Evolutionary conservation across 1,284 basidiomycete genomes (phyloP), one percentile per base, ranked within the genome.

Genomic region (Inonotus obliquus): DNA sequence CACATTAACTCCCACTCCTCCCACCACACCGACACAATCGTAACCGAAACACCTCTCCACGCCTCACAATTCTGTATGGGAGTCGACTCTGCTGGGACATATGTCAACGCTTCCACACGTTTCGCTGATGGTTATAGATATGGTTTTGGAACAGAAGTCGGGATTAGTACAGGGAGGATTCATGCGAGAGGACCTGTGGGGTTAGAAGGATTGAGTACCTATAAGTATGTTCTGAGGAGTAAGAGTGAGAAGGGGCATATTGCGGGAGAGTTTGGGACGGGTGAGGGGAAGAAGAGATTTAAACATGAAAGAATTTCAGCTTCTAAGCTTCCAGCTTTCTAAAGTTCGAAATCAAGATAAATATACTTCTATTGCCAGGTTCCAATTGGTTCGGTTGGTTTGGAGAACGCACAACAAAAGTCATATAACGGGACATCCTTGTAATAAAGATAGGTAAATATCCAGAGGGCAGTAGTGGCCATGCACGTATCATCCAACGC

Each of bases 121-220:
- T 99, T 99, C 70, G 91, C 96, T 0, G 97, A 99, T 74, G 97
- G 97, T 1, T 98, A 96, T 75, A 78, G 97, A 60, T 99, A 95
- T 74, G 97, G 97, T 0, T 93, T 98, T 66, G 97, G 97, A 1
- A 96, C 97, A 1, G 97, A 99, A 75, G 96, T 99, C 0, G 97
- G 97, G 9, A 98, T 99, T 71, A 92, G 89, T 71, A 99, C 97
- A 0, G 95, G 95, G 1, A 89, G 93, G 69, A 98, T 97, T 59
- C 97, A 99, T 70, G 96, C 97, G 1, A 81, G 97, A 32, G 97
- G 97, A 1, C 97, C 97, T 0, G 97, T 99, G 1, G 97, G 97
- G 0, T 77, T 99, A 57, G 95, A 98, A 66, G 97, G 97, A 1
- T 77, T 98, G 65, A 91, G 95, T 52, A 96, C 89, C 64, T 97